These are phyloP conservation scores for Clohesyomyces aquaticus DNA, from an alignment of 495 filamentous ascomycete genomes.

Conservation along the genomic window DNA sequence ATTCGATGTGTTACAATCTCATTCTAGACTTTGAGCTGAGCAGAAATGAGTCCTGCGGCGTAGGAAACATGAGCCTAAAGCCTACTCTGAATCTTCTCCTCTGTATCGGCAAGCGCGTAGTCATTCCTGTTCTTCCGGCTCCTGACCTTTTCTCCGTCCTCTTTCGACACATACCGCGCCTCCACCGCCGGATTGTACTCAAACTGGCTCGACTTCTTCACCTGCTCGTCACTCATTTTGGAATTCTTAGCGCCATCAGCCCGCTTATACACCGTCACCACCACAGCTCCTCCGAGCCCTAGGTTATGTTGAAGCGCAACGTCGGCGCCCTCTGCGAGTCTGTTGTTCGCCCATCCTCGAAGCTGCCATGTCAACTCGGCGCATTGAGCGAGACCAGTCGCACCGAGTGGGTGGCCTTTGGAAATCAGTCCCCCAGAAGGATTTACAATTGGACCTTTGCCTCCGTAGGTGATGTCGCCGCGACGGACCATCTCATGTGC, in stretches of 20 bases:
- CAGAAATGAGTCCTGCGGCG: too few species aligned
- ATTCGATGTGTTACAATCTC: too few species aligned
- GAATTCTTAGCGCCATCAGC: slow-evolving; percentile 70
- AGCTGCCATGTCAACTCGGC: slow-evolving; percentile 95
- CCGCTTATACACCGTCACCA: slow-evolving; percentile 85
- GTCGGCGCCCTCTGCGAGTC: slow-evolving; percentile 65
- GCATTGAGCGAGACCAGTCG: slow-evolving; percentile 89
- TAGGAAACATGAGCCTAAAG: slow-evolving; percentile 47
- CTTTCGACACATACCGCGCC: slow-evolving; percentile 76
- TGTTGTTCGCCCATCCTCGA: slow-evolving; percentile 91
- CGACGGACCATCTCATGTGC: slow-evolving; percentile 87
- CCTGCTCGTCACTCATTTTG: slow-evolving; percentile 57
- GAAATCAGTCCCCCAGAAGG: slow-evolving; percentile 90
- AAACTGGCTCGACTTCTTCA: slow-evolving; percentile 65
- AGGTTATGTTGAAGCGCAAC: slow-evolving; percentile 89
- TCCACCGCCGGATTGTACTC: slow-evolving; percentile 93
- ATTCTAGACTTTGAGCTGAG: too few species aligned
- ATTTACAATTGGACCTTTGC: slow-evolving; percentile 77
- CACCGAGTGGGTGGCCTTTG: slow-evolving; percentile 92
- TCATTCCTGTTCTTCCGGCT: slow-evolving; percentile 67
- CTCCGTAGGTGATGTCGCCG: slow-evolving; percentile 90
- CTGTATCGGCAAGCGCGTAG: slow-evolving; percentile 73
- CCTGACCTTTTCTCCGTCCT: slow-evolving; percentile 69
- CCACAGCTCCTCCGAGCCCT: slow-evolving; percentile 84
- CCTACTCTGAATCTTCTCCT: slow-evolving; percentile 67